A percentile compares a stretch with the other conserved stretches of the same genome.
Evolutionary conservation across 2,329 filamentous ascomycete genomes (phyloP).

Genomic region (Pseudomassariella vexata): DNA sequence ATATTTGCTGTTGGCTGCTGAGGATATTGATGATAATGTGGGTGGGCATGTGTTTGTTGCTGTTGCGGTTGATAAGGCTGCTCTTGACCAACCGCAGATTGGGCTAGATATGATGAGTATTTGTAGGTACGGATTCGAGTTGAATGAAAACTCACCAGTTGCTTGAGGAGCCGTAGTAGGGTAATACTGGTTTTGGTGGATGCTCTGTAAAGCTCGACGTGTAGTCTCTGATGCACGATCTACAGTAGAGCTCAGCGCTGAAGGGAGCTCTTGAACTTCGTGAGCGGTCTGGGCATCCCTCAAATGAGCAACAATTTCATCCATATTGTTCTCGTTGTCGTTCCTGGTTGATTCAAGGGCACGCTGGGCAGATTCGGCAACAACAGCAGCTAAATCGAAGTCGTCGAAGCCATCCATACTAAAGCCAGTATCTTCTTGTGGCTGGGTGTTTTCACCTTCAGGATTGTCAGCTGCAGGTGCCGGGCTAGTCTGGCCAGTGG

Average conservation of each 20-base stretch:
- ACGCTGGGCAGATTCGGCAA: constrained; percentile 24
- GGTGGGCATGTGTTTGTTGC: constrained; percentile 8
- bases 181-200: constrained; percentile 25
- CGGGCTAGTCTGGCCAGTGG: constrained; percentile 16
- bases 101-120: constrained; percentile 13
- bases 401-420: constrained; percentile 17
- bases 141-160: constrained; percentile 12
- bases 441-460: constrained; percentile 10
- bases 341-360: constrained; percentile 15
- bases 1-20: constrained; percentile 13
- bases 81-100: constrained; percentile 11
- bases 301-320: constrained; percentile 23
- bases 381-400: constrained; percentile 25
- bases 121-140: neutral
- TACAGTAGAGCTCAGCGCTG: constrained; percentile 21
- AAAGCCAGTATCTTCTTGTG: too few species aligned
- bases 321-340: constrained; percentile 13
- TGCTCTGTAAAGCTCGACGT: constrained; percentile 24
- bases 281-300: constrained; percentile 22
- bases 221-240: constrained; percentile 27
- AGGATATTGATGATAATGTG: constrained; percentile 20
- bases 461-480: constrained; percentile 14
- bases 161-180: constrained; percentile 23
- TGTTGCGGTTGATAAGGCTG: constrained; percentile 1
- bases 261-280: constrained; percentile 22